Base-by-base conservation (phyloP, 306 rosid genomes). In the Potentilla sterilis region DNA sequence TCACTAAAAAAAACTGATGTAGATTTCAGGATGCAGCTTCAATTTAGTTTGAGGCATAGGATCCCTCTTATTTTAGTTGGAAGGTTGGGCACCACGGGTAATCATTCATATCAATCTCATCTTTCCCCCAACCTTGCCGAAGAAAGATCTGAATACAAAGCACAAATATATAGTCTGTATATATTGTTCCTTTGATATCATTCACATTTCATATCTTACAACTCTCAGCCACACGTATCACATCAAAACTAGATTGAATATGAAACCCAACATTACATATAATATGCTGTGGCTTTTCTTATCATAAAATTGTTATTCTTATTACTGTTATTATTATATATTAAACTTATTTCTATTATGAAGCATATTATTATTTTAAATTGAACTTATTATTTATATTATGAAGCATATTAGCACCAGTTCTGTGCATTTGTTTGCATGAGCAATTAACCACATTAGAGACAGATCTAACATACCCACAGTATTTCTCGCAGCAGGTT, bases 401-500 rank as follows among this genome's bases (percentile, higher is more conserved):
- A 67, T 2, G 43, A 28, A 73, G 38, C 34, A 79, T 66, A 47
- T 28, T 35, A 38, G 34, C 9, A 52, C 4, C 9, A 28, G 10
- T 24, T 76, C 18, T 48, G 21, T 49, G 41, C 67, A 65, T 52
- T n/a, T 34, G 8, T 73, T 68, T 58, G 69, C 61, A 58, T 73
- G 43, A 22, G 28, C 54, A 67, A 43, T 12, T 7, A 59, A 9
- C 35, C 21, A 44, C 12, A 41, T 51, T 47, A 32, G 41, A 51
- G 65, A 57, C 12, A 55, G 40, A 55, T 5, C 51, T 3, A 67
- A 84, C 88, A 58, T 87, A 94, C 97, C 97, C 98, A 34, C 98
- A 94, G 76, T 89, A 90, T 81, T 94, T 94, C 82, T 94, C 98
- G 57, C 98, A 93, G 83, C 91, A 94, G 69, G 88, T 82, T 74